Conservation (phyloP, 352 stramenopile species). For the Globisporangium nunn region DNA sequence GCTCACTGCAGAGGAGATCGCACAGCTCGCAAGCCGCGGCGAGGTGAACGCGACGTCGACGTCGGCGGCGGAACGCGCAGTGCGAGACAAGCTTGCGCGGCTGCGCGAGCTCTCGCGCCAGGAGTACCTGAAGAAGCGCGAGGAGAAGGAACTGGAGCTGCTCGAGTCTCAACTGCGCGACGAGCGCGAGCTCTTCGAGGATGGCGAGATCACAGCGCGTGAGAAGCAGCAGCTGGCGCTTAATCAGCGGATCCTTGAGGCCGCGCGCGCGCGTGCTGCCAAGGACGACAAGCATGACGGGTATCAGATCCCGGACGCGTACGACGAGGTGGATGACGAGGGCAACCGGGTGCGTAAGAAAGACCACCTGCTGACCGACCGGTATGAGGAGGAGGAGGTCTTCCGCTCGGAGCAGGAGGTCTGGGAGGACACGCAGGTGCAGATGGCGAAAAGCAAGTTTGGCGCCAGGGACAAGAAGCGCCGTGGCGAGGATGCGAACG, state of each 20-base stretch:
- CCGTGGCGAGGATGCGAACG: conserved; percentile 54
- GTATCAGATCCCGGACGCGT: conserved; percentile 95
- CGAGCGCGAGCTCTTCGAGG: conserved; percentile 78
- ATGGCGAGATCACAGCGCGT: conserved; percentile 55
- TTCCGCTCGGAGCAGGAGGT: conserved; percentile 97
- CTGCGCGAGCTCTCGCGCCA: conserved; percentile 91
- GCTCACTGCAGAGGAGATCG: conserved; percentile 73
- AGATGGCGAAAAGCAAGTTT: conserved; percentile 69
- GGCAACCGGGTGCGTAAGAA: conserved; percentile 86
- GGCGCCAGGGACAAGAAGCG: conserved; percentile 63
- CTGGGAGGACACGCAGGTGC: conserved; percentile 96
- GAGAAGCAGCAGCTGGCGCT: conserved; percentile 86
- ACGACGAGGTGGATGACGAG: conserved; percentile 90
- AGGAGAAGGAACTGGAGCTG: conserved; percentile 95
- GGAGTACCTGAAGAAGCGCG: conserved; percentile 96
- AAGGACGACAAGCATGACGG: conserved; percentile 66
- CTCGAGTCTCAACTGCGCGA: conserved; percentile 84
- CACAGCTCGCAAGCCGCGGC: conserved; percentile 73
- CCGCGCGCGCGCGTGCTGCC: conserved; percentile 48
- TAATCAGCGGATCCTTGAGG: conserved; percentile 88
- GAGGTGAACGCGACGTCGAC: conserved; percentile 37
- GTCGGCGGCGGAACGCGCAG: conserved; percentile 17
- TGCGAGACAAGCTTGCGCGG: conserved; percentile 54
- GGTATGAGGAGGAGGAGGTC: conserved; percentile 90
- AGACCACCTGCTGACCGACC: conserved; percentile 90